Evolutionary conservation across 495 filamentous ascomycete species (phyloP).

Genomic region (Penicillium verhagenii): DNA sequence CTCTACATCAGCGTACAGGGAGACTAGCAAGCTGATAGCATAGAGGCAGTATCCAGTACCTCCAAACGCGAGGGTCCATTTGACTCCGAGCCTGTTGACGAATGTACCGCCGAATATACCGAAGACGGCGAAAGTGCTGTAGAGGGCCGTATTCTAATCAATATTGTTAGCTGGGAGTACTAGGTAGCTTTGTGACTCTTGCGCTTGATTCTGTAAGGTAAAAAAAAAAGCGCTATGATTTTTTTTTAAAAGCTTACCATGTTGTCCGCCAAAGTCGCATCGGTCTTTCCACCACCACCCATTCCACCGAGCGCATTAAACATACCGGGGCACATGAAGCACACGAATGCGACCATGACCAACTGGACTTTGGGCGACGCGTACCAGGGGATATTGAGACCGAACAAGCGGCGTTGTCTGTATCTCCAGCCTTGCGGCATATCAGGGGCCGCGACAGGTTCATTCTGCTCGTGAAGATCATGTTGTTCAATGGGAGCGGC

Average conservation of each 20-base stretch:
- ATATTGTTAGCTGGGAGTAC: constrained; percentile 1
- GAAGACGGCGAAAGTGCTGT: constrained; percentile 49
- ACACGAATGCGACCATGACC: constrained; percentile 52
- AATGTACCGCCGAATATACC: constrained; percentile 50
- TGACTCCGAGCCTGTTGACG: constrained; percentile 39
- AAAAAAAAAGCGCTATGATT: too few relatives aligned
- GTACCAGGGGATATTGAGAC: constrained; percentile 47
- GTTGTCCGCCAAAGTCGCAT: constrained; percentile 33
- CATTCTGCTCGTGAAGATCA: neutral
- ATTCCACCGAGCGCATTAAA: constrained; percentile 64
- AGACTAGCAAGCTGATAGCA: constrained; percentile 44
- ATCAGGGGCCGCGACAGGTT: neutral
- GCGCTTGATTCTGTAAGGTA: too few relatives aligned
- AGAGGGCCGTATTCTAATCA: constrained; percentile 52
- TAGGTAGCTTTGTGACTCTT: neutral
- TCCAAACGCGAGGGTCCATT: constrained; percentile 35
- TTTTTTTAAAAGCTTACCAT: constrained; percentile 29
- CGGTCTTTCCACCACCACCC: constrained; percentile 48
- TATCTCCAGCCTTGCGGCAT: constrained; percentile 6
- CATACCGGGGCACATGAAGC: constrained; percentile 77
- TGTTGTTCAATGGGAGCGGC: neutral
- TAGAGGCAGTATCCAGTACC: constrained; percentile 45
- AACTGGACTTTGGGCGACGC: constrained; percentile 59
- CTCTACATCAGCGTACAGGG: constrained; percentile 64
- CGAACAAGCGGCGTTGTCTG: neutral